Conservation (phyloP, 2,329 filamentous ascomycete genomes). For the Diaporthe aspalathi region DNA sequence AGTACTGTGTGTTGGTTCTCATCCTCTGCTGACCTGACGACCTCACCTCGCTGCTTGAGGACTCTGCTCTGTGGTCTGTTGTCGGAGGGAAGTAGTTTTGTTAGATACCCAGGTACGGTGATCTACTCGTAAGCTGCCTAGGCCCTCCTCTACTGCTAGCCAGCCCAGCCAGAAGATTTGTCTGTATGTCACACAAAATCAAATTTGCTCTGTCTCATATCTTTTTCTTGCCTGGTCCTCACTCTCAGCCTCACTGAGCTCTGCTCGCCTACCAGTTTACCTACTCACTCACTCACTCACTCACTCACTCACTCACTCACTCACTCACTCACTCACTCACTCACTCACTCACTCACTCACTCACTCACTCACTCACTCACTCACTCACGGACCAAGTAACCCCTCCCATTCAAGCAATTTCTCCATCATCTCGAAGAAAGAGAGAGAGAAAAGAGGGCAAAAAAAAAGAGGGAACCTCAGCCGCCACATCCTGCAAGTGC, state of each 20-base stretch:
- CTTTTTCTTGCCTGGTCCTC: neutral
- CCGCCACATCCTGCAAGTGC: slow-evolving; percentile 8
- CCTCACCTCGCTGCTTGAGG: neutral
- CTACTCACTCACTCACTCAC: neutral
- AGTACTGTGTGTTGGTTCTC: too few relatives aligned
- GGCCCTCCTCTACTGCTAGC: neutral
- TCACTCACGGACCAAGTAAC: neutral
- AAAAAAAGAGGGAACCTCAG: neutral
- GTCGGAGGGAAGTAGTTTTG: neutral
- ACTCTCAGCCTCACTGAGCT: neutral
- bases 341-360: neutral
- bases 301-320: neutral
- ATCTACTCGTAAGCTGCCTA: too few relatives aligned
- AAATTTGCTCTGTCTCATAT: slow-evolving; percentile 28
- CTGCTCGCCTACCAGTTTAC: neutral
- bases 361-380: neutral
- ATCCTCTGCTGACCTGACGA: too few relatives aligned
- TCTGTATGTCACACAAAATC: slow-evolving; percentile 32
- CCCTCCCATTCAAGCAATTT: neutral
- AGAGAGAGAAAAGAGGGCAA: too few relatives aligned
- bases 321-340: neutral
- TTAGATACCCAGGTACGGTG: too few relatives aligned
- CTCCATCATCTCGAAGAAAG: slow-evolving; percentile 8
- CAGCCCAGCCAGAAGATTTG: slow-evolving; percentile 20
- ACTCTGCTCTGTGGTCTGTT: neutral